Conservation (phyloP, 495 filamentous ascomycete genomes). For the Entonaema liquescens region DNA sequence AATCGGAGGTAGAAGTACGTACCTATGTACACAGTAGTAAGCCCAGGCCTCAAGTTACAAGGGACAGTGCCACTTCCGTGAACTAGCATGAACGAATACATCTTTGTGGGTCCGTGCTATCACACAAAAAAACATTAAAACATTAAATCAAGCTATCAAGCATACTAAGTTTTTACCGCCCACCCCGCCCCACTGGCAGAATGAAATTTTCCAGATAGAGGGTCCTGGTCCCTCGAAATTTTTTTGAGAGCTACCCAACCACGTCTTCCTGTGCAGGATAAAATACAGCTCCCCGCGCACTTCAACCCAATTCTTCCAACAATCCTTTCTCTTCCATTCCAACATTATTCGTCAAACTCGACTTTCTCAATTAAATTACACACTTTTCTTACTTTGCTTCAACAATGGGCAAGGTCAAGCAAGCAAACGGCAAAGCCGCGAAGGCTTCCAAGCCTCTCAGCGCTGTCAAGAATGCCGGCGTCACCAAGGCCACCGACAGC, state of each 20-base stretch:
- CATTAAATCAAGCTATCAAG: background rate
- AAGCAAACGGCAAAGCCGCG: conserved; percentile 55
- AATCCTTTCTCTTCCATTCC: conserved; percentile 21
- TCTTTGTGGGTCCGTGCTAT: conserved; percentile 21
- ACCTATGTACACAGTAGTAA: background rate
- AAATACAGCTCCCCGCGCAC: conserved; percentile 34
- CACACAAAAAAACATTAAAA: background rate
- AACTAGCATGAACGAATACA: background rate
- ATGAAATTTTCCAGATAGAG: conserved; percentile 37
- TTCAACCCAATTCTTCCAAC: conserved; percentile 4
- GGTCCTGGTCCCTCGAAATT: conserved; percentile 27
- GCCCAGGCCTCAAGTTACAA: background rate
- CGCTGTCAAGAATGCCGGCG: conserved; percentile 49
- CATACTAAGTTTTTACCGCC: conserved; percentile 41
- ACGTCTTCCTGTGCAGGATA: conserved; percentile 19
- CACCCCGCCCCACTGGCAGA: conserved; percentile 43
- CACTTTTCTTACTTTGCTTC: conserved; percentile 24
- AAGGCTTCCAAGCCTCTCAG: conserved; percentile 50
- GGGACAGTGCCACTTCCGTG: background rate
- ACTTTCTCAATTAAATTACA: conserved; percentile 24
- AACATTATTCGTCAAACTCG: conserved; percentile 34
- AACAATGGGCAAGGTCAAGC: conserved; percentile 67
- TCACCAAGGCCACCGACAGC: conserved; percentile 55
- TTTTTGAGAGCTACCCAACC: conserved; percentile 40
- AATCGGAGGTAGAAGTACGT: background rate